phyloP scores from a whole-genome alignment of 805 yeast species.

The Suhomyces sp. region DNA sequence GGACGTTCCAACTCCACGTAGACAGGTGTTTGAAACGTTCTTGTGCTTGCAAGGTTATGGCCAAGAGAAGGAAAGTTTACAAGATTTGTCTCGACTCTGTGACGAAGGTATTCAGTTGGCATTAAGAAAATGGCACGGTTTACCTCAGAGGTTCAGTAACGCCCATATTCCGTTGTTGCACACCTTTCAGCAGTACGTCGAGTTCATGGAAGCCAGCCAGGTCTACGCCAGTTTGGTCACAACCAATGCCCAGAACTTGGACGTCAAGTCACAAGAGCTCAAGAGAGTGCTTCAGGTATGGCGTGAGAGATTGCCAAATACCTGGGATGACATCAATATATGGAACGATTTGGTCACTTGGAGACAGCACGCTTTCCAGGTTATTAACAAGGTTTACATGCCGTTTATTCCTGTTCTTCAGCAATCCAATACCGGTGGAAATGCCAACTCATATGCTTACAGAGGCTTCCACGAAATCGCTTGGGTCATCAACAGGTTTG shows the following conservation, averaged over 20 bases:
- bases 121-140: conserved; percentile 85
- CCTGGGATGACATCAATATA: conserved; percentile 95
- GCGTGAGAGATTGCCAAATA: conserved; percentile 95
- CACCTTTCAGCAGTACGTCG: conserved; percentile 95
- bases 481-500: conserved; percentile 97
- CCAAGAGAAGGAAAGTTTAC: conserved; percentile 81
- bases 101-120: conserved; percentile 97
- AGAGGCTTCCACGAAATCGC: conserved; percentile 98
- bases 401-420: conserved; percentile 87
- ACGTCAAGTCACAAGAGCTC: conserved; percentile 88
- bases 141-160: conserved; percentile 71
- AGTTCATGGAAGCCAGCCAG: conserved; percentile 95
- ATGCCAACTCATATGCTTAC: conserved; percentile 89
- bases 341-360: conserved; percentile 98
- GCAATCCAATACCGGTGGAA: conserved; percentile 60
- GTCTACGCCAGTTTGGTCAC: conserved; percentile 83
- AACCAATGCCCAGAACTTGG: conserved; percentile 89
- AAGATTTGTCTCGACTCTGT: conserved; percentile 78
- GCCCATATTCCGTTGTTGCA: conserved; percentile 91
- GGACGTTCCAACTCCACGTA: conserved; percentile 98
- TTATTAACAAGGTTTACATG: conserved; percentile 88
- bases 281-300: conserved; percentile 94
- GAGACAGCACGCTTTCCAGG: conserved; percentile 98
- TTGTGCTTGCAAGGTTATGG: conserved; percentile 90
- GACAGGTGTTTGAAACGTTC: conserved; percentile 94